phyloP scores from a whole-genome alignment of 139 green algal species.

The Tetraselmis striata region DNA sequence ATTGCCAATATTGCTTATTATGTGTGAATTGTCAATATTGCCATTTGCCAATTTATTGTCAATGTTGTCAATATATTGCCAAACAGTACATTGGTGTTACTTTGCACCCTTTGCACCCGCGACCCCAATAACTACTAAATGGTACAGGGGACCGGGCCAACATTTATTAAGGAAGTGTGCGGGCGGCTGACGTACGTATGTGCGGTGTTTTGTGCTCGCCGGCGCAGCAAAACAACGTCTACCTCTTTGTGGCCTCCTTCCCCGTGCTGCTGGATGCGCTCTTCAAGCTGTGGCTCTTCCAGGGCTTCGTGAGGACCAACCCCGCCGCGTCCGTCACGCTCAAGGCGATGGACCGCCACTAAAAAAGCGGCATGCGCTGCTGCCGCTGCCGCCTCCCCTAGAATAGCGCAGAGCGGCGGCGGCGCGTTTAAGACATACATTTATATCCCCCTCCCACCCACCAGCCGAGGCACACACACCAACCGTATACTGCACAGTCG shows the following conservation, averaged over 20 bases:
- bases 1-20: too few relatives aligned
- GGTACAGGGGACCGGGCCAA: not conserved
- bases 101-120: not conserved
- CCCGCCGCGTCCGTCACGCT: conserved; percentile 78
- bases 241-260: conserved; percentile 67
- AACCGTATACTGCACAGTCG: too few relatives aligned
- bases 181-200: not conserved
- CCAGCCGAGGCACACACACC: too few relatives aligned
- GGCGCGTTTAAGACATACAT: too few relatives aligned
- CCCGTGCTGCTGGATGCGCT: conserved; percentile 77
- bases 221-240: conserved; percentile 33
- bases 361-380: not conserved
- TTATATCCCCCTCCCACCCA: too few relatives aligned
- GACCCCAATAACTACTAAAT: not conserved
- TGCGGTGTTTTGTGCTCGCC: not conserved
- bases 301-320: conserved; percentile 69
- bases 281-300: conserved; percentile 93
- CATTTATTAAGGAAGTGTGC: not conserved
- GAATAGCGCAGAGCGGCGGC: not conserved
- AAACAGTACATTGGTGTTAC: not conserved
- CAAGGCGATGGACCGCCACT: conserved; percentile 77
- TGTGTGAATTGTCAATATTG: not conserved
- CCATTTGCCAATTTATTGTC: not conserved
- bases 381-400: not conserved
- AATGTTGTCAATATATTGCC: not conserved